Evolutionary conservation across 1,284 basidiomycete genomes (phyloP), one percentile per base, ranked within the genome.

Genomic region (Cutaneotrichosporon spelunceum): DNA sequence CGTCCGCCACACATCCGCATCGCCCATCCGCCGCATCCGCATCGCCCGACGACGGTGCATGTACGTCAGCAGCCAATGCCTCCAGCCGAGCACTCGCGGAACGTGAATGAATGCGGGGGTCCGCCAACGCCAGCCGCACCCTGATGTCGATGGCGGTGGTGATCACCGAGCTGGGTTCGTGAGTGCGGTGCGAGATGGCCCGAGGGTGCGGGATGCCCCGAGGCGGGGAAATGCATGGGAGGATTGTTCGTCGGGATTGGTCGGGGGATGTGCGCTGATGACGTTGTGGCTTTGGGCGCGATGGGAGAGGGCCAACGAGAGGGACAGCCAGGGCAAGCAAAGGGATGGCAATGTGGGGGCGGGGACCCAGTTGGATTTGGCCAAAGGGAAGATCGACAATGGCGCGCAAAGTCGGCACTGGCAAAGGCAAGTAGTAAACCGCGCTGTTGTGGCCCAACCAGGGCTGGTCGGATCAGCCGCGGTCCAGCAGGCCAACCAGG

Each of bases 241-340:
- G 9, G 33, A 19, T 19, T 6, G 9, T 4, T 16, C 6, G 39
- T 57, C 56, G 56, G 56, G 56, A 49, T 56, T 56, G 54, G 54
- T 56, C 54, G 56, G 56, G 23, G n/a, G 39, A 19, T 16, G 16
- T 19, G 39, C n/a, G n/a, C n/a, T n/a, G 39, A 42, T 42, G 36
- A 39, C 36, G 36, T 19, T 39, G 4, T 7, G 4, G 9, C 13
- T 39, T 16, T 7, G 4, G 9, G 36, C 5, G 36, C 36, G 45
- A 21, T 47, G 45, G 45, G 45, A 47, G 45, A 47, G 8, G 45
- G 45, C 21, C 21, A 2, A 23, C 24, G 45, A n/a, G 45, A 14
- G 36, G 16, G 13, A 14, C 13, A 39, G 36, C 36, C 13, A 39
- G 13, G 13, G 16, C 5, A 14, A 1, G 9, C 36, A 14, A 39